A percentile compares a stretch with the other conserved stretches of the same genome.
These are phyloP conservation scores for Apiotrichum sp. DNA, from an alignment of 1,284 basidiomycete genomes.

Conservation along the genomic window DNA sequence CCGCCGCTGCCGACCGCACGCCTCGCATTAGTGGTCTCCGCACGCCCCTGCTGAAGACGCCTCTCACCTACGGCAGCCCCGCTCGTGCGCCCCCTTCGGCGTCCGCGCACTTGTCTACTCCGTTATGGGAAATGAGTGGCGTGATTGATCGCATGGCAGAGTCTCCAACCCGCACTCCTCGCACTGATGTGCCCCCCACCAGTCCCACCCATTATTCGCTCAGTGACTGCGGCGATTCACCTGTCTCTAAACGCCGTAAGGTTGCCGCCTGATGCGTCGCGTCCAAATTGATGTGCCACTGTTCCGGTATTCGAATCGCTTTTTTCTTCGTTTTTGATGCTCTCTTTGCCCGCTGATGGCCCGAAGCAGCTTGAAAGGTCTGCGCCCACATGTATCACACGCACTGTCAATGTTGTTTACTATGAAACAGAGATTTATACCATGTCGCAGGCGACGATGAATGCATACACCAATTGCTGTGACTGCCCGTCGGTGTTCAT, in stretches of 20 bases:
- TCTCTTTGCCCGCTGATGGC: not conserved
- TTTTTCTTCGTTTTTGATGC: not conserved
- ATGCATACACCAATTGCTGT: no score
- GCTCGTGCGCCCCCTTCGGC: conserved; percentile 22
- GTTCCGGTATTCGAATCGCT: no score
- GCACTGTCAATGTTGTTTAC: no score
- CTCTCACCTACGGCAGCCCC: conserved; percentile 26
- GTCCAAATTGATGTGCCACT: no score
- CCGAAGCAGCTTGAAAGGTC: no score
- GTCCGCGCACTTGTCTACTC: conserved; percentile 30
- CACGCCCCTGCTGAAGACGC: conserved; percentile 32
- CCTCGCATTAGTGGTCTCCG: conserved; percentile 24
- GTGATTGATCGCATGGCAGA: conserved; percentile 31
- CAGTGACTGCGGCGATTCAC: conserved; percentile 17
- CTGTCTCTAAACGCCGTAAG: conserved; percentile 18
- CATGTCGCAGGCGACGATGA: no score
- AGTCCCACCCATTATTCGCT: conserved; percentile 34
- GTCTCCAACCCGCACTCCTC: conserved; percentile 20
- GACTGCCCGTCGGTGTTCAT: no score
- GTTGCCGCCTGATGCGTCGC: conserved; percentile 1
- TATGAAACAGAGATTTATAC: no score
- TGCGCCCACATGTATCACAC: no score
- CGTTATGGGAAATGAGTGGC: conserved; percentile 40
- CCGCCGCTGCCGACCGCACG: conserved; percentile 25
- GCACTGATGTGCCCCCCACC: conserved; percentile 32